Evolutionary conservation across 2,329 filamentous ascomycete genomes (phyloP).

Genomic region (Sclerotinia borealis): DNA sequence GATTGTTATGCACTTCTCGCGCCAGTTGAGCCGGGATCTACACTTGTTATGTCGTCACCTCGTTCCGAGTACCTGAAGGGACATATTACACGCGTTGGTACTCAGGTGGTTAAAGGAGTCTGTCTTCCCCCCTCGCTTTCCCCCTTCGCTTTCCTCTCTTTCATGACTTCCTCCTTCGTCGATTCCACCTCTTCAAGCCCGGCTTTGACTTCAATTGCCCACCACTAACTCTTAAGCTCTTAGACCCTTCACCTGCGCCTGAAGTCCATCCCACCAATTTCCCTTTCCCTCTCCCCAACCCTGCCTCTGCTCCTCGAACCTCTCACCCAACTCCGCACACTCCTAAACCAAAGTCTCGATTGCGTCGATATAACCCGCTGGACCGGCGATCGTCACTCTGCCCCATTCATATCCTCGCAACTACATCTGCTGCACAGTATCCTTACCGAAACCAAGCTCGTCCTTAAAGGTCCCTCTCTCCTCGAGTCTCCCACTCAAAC

Average conservation of each 20-base stretch:
- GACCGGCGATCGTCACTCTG: constrained; percentile 57
- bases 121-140: constrained; percentile 33
- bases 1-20: constrained; percentile 81
- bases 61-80: constrained; percentile 89
- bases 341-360: constrained; percentile 78
- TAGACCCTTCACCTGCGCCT: constrained; percentile 74
- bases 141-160: background rate
- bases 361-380: constrained; percentile 72
- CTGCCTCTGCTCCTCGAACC: constrained; percentile 57
- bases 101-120: constrained; percentile 86
- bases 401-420: constrained; percentile 47
- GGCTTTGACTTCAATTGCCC: background rate
- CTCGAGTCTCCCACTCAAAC: constrained; percentile 24
- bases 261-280: constrained; percentile 50
- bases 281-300: constrained; percentile 33
- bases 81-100: constrained; percentile 81
- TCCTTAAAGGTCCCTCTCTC: constrained; percentile 49
- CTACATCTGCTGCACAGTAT: constrained; percentile 51
- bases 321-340: constrained; percentile 64
- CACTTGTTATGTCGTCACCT: constrained; percentile 80
- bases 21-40: constrained; percentile 78
- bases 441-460: constrained; percentile 44
- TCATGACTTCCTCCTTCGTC: background rate
- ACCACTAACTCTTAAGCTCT: background rate
- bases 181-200: background rate